phyloP scores from a whole-genome alignment of 1,284 basidiomycete genomes.

The Cerrena zonata region DNA sequence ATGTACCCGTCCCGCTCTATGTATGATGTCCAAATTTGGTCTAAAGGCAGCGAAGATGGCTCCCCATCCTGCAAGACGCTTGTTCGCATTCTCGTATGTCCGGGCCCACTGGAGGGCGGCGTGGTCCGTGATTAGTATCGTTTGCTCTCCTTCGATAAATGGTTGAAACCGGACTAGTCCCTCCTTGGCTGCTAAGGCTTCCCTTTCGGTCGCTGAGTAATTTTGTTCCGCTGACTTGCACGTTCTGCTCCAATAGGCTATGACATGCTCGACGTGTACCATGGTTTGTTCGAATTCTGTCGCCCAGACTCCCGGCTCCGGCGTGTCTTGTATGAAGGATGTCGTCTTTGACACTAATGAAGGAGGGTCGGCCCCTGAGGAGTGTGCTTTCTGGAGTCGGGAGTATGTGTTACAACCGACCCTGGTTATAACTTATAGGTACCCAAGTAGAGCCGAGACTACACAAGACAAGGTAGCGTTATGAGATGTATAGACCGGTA shows the following conservation, averaged over 20 bases:
- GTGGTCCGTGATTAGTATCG: conserved; percentile 28
- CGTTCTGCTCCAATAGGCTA: too few relatives aligned
- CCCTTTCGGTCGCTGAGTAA: conserved; percentile 25
- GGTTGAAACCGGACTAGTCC: conserved; percentile 26
- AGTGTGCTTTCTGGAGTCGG: conserved; percentile 16
- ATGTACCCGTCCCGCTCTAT: conserved; percentile 31
- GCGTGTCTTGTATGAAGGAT: conserved; percentile 14
- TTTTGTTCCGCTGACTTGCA: conserved; percentile 22
- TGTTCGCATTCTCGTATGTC: conserved; percentile 28
- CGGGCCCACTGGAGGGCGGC: conserved; percentile 28
- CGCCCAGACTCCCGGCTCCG: conserved; percentile 18
- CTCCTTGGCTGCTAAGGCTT: too few relatives aligned
- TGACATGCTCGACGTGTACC: conserved; percentile 25
- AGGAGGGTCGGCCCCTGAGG: conserved; percentile 16
- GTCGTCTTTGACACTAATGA: conserved; percentile 14
- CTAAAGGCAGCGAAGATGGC: conserved; percentile 24
- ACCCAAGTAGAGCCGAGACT: too few relatives aligned
- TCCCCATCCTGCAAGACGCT: conserved; percentile 29
- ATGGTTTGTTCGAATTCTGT: conserved; percentile 21
- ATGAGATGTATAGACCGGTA: too few relatives aligned
- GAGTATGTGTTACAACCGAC: too few relatives aligned
- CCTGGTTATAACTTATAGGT: too few relatives aligned
- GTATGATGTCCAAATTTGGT: conserved; percentile 29
- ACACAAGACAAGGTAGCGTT: too few relatives aligned
- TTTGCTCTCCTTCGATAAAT: conserved; percentile 26